phyloP scores from a whole-genome alignment of 129 eudicot species.

The Gnaphalium uliginosum region DNA sequence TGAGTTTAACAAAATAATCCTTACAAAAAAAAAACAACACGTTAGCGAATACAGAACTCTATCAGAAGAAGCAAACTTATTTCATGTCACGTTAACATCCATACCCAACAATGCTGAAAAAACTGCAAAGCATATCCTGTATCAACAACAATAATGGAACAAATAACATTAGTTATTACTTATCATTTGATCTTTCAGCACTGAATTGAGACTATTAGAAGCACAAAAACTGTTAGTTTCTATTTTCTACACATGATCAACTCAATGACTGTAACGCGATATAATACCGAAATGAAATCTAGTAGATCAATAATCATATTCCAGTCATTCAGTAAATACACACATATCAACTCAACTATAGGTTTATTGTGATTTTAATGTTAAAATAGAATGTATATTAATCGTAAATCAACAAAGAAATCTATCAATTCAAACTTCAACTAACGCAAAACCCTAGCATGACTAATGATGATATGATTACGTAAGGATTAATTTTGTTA shows the following conservation, averaged over 20 bases:
- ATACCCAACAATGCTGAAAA: constrained; percentile 94
- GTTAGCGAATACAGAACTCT: constrained; percentile 17
- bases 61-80: constrained; percentile 32
- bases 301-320: constrained; percentile 4
- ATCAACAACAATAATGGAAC: constrained; percentile 25
- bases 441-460: constrained; percentile 15
- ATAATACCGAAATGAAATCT: constrained; percentile 15
- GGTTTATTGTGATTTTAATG: background rate
- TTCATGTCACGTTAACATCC: constrained; percentile 29
- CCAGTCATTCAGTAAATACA: background rate
- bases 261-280: background rate
- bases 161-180: constrained; percentile 12
- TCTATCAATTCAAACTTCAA: constrained; percentile 27
- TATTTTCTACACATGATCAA: background rate
- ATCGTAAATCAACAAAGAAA: background rate
- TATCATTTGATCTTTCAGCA: constrained; percentile 22
- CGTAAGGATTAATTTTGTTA: constrained; percentile 1
- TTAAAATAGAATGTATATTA: background rate
- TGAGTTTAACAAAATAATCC: constrained; percentile 62
- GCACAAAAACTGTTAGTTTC: constrained; percentile 10
- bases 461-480: background rate
- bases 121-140: constrained; percentile 99
- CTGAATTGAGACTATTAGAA: background rate
- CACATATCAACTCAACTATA: background rate
- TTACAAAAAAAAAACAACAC: constrained; percentile 20